Base-by-base conservation (phyloP, 805 yeast species). In the Komagataella phaffii region DNA sequence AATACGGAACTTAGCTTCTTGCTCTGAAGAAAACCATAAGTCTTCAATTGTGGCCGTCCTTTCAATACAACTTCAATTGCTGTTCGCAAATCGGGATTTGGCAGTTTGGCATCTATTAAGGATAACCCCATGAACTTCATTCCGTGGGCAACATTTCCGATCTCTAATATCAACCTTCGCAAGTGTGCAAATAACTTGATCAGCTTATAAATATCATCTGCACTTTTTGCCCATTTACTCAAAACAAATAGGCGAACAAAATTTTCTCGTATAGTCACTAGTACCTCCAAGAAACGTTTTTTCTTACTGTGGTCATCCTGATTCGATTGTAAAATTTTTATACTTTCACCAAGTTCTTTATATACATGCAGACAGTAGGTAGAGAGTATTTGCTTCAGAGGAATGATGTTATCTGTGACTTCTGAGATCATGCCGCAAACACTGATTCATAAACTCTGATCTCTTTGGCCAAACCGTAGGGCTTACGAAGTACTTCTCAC, bases 161-260 rank as follows among this genome's bases (percentile, higher is more conserved):
- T 30, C 10, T 30, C 14, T 8, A 30, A 30, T 10, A 30, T 30
- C n/a, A 30, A 3, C 49, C 81, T 81, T 55, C 93, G 73, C 45
- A 93, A 73, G 93, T 95, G 93, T 55, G 86, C 85, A 53, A 95
- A 78, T 18, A 91, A 72, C 67, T 93, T 98, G 52, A 93, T 89
- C 55, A 90, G 72, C 51, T 75, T 75, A 47, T 83, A 80, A 53
- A 91, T 81, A 50, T 84, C 87, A 48, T 79, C 74, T 3, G 90
- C 74, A 40, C 80, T 83, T 10, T 79, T 76, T 3, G 89, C 79
- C 99, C 99, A 93, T 66, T 91, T 90, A 50, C 85, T 78, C 45
- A 93, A 67, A 2, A 95, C 96, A 58, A 88, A 89, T 2, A 90
- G 64, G 63, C 91, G 81, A 54, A 90, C 78, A 61, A 84, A 88